Evolutionary conservation across 2,329 filamentous ascomycete genomes (phyloP).

Genomic region (Lachnellula willkommii): DNA sequence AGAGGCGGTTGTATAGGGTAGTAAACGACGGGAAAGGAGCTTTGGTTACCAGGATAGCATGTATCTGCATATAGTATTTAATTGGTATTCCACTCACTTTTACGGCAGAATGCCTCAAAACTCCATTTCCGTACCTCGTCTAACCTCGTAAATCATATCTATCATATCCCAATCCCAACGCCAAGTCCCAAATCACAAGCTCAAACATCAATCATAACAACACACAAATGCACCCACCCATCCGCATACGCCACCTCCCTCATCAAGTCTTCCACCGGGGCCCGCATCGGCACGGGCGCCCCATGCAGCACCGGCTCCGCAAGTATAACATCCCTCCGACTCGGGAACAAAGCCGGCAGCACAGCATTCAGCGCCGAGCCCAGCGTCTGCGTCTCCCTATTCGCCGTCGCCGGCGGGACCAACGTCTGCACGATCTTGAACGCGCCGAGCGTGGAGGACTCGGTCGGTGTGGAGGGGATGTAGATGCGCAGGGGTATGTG

Average conservation of each 20-base stretch:
- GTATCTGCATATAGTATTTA: too few relatives aligned
- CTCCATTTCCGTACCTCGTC: too few relatives aligned
- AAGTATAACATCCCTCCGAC: constrained; percentile 74
- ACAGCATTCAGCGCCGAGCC: constrained; percentile 71
- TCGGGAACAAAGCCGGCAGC: constrained; percentile 80
- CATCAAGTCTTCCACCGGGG: constrained; percentile 77
- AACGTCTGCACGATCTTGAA: constrained; percentile 74
- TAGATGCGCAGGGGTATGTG: constrained; percentile 88
- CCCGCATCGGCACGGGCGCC: constrained; percentile 71
- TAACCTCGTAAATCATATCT: background rate
- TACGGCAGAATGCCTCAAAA: too few relatives aligned
- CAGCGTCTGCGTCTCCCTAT: constrained; percentile 58
- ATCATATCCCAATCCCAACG: background rate
- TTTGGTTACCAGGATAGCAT: too few relatives aligned
- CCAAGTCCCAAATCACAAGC: background rate
- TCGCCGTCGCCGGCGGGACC: constrained; percentile 46
- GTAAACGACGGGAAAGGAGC: background rate
- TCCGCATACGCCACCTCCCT: constrained; percentile 81
- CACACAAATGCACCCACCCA: constrained; percentile 81
- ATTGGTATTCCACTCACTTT: too few relatives aligned
- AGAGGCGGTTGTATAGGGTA: background rate
- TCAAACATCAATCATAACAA: constrained; percentile 51
- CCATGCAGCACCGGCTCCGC: constrained; percentile 85
- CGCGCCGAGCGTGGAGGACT: constrained; percentile 42
- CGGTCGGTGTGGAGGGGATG: constrained; percentile 60